phyloP scores from a whole-genome alignment of 495 filamentous ascomycete genomes.

The Podospora conica region DNA sequence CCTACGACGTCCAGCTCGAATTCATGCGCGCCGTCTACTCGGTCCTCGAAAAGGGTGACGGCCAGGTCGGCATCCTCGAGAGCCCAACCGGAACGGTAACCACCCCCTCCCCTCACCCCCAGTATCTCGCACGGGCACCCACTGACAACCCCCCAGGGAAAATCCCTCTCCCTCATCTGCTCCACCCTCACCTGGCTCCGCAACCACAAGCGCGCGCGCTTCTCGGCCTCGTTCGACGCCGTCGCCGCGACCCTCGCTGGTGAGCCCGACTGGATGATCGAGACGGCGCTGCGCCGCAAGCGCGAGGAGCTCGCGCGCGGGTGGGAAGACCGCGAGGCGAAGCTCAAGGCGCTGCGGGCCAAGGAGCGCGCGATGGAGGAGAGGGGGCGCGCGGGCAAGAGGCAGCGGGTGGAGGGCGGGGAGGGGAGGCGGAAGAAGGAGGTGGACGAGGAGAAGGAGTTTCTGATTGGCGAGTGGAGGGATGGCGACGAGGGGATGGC shows the following conservation, averaged over 20 bases:
- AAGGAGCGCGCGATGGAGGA: conserved; percentile 59
- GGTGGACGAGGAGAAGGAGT: conserved; percentile 61
- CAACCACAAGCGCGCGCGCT: conserved; percentile 63
- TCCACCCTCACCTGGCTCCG: conserved; percentile 89
- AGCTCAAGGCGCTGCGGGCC: conserved; percentile 59
- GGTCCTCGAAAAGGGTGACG: conserved; percentile 69
- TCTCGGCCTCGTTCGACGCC: conserved; percentile 44
- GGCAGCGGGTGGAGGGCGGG: conserved; percentile 20
- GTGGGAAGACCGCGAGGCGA: conserved; percentile 64
- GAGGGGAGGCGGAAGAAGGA: conserved; percentile 28
- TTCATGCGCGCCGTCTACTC: conserved; percentile 87
- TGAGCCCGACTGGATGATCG: conserved; percentile 86
- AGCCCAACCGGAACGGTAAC: conserved; percentile 75
- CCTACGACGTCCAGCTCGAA: conserved; percentile 82
- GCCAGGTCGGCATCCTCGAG: conserved; percentile 83
- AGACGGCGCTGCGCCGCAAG: conserved; percentile 62
- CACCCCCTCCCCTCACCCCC: conserved; percentile 1
- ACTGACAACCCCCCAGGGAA: conserved; percentile 53
- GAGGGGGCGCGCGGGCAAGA: conserved; percentile 32
- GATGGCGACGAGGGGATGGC: conserved; percentile 65
- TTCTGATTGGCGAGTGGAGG: conserved; percentile 72
- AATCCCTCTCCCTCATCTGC: conserved; percentile 94
- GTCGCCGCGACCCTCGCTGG: conserved; percentile 48
- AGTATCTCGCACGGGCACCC: background rate
- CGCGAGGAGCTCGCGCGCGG: conserved; percentile 57